These are phyloP conservation scores for Pythium angustatum DNA, from an alignment of 352 stramenopile genomes.

Conservation along the genomic window DNA sequence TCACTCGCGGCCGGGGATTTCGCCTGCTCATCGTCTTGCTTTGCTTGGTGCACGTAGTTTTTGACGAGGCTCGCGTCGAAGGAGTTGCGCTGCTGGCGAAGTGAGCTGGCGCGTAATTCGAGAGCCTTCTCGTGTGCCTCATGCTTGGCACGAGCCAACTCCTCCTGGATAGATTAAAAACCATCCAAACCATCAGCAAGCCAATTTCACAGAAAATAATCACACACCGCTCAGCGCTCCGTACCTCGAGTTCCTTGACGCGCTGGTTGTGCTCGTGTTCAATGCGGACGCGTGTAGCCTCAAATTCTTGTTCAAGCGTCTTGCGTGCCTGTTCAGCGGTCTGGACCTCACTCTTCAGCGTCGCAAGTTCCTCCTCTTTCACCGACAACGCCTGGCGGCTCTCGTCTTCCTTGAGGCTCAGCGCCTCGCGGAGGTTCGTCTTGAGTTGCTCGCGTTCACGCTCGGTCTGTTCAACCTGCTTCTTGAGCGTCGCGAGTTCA, in stretches of 20 bases:
- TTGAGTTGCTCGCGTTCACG: neutral
- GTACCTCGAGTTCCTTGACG: slow-evolving; percentile 57
- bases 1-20: neutral
- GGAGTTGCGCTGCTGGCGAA: slow-evolving; percentile 1
- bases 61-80: slow-evolving; percentile 8
- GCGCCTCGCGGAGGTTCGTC: neutral
- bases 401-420: neutral
- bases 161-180: slow-evolving; percentile 5
- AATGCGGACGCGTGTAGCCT: slow-evolving; percentile 14
- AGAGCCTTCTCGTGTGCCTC: slow-evolving; percentile 6
- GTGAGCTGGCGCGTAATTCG: slow-evolving; percentile 1
- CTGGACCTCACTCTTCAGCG: neutral
- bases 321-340: slow-evolving; percentile 1
- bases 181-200: neutral
- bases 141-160: slow-evolving; percentile 13
- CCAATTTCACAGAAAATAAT: neutral
- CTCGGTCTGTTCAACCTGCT: neutral
- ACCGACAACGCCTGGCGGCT: neutral
- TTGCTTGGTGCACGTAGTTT: neutral
- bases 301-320: slow-evolving; percentile 6
- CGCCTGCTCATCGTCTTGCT: neutral
- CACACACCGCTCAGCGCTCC: too few species aligned
- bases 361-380: slow-evolving; percentile 4
- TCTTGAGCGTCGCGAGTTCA: neutral
- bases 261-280: slow-evolving; percentile 51